Base-by-base conservation (phyloP, 371 early-diverging fungal species). In the Apophysomyces ossiformis region DNA sequence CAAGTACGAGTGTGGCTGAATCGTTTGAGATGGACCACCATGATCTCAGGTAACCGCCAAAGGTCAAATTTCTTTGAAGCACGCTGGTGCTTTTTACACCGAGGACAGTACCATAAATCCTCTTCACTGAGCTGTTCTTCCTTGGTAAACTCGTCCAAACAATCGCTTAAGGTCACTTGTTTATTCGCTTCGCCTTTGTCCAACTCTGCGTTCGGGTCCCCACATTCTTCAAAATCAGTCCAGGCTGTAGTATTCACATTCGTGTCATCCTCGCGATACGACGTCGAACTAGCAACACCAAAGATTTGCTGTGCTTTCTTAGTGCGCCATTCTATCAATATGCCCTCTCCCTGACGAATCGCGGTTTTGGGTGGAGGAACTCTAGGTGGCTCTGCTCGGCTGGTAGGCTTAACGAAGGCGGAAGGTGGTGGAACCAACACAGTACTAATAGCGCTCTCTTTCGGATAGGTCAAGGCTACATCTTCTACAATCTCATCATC, bases 1-100 rank as follows among this genome's bases (percentile, higher is more conserved):
- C 82, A 86, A 1, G 80, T 85, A 8, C 88, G 87, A 7, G 82
- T 72, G 60, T 76, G 86, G 39, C 84, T 85, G 70, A 92, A 92
- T 45, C 92, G 79, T 60, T 90, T 92, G 59, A 92, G 72, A 66
- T 90, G 89, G 5, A 92, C 69, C 4, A 90, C 68, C 39, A 92
- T 68, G 12, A 81, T 72, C 50, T 77, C 72, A 2, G 92, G 92
- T 16, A 90, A 64, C 44, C 72, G 73, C 61, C 84, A 83, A 2
- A 92, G 74, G 62, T 81, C 82, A 37, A 89, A 66, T 35, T 78
- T 79, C 63, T 92, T 92, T 15, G 77, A 73, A 5, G 86, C 77
- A 0, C 73, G 69, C 7, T 88, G 81, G 41, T 77, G 77, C 39
- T 69, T 68, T 65, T 89, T 87, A 68, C 91, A 90, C 15, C 76